Conservation (phyloP, 768 basidiomycete species). For the Naematelia encephala region DNA sequence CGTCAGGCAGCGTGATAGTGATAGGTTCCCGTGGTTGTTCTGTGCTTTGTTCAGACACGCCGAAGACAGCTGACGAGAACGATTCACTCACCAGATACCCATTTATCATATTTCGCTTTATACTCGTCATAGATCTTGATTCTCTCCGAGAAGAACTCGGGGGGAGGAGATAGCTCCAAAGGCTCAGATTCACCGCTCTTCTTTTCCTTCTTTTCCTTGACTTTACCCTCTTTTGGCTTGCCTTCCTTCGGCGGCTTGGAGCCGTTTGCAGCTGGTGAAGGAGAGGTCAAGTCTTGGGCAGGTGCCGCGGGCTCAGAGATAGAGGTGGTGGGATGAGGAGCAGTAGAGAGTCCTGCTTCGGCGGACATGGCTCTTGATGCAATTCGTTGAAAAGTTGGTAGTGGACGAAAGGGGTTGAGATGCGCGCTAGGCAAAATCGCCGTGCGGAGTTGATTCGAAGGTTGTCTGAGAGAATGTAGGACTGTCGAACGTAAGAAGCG, state of each 20-base stretch:
- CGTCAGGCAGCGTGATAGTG: slow-evolving; percentile 77
- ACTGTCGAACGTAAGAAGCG: background rate
- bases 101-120: slow-evolving; percentile 77
- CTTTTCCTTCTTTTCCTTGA: slow-evolving; percentile 48
- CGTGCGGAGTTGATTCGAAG: background rate
- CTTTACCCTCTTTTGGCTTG: slow-evolving; percentile 33
- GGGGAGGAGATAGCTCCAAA: slow-evolving; percentile 59
- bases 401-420: background rate
- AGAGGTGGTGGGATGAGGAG: slow-evolving; percentile 48
- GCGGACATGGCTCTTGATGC: slow-evolving; percentile 1
- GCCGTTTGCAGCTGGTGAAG: background rate
- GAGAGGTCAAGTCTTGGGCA: slow-evolving; percentile 7
- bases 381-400: background rate
- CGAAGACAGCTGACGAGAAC: background rate
- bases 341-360: slow-evolving; percentile 35
- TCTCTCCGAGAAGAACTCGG: slow-evolving; percentile 83
- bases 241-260: slow-evolving; percentile 10
- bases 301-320: slow-evolving; percentile 37
- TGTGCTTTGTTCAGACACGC: slow-evolving; percentile 16
- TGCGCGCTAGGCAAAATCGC: background rate
- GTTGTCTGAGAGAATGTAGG: background rate
- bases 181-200: slow-evolving; percentile 29
- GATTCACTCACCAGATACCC: slow-evolving; percentile 64
- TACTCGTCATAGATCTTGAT: slow-evolving; percentile 84
- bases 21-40: slow-evolving; percentile 79